Evolutionary conservation across 1,284 basidiomycete genomes (phyloP), one percentile per base, ranked within the genome.

Genomic region (Cryptococcus amylolentus): DNA sequence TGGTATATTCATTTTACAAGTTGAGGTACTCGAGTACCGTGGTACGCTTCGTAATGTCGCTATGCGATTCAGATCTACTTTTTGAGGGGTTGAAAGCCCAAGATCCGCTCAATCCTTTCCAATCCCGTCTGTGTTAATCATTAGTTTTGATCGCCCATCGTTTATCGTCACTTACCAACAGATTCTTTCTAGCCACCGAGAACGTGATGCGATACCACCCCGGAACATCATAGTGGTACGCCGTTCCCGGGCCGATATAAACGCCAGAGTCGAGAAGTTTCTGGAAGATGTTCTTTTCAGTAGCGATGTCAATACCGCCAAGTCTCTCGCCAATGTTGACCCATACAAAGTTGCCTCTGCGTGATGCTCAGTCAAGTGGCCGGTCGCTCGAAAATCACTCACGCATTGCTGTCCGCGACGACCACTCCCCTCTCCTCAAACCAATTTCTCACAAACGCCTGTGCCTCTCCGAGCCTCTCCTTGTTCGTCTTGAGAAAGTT

Each of bases 221-320:
- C 2, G 69, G 51, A 1, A 56, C 50, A 49, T 67, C 57, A 59
- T 72, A 66, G 55, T 75, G 72, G 55, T 75, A 75, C 26, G 70
- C 72, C 6, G 64, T 65, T 0, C 72, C 72, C 2, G 72, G 72
- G 5, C 71, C 72, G 37, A 76, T 69, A 49, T 77, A 77, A 13
- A 77, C 72, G 13, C 75, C 71, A 26, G 69, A 69, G 46, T 76
- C 73, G 10, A 77, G 64, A 31, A 76, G 57, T 26, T 54, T 61
- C 60, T 76, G 72, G 61, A 77, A 77, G 13, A 76, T 64, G 45
- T 59, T 63, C 63, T 72, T 74, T 65, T 77, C 75, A 55, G 67
- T 67, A 9, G 43, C 54, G 0, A 61, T 63, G 26, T 69, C 68
- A 26, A 49, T 49, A 60, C 71, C 75, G 2, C 67, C 72, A 8